phyloP scores from a whole-genome alignment of 2,329 filamentous ascomycete genomes.

The Calonectria pteridis region DNA sequence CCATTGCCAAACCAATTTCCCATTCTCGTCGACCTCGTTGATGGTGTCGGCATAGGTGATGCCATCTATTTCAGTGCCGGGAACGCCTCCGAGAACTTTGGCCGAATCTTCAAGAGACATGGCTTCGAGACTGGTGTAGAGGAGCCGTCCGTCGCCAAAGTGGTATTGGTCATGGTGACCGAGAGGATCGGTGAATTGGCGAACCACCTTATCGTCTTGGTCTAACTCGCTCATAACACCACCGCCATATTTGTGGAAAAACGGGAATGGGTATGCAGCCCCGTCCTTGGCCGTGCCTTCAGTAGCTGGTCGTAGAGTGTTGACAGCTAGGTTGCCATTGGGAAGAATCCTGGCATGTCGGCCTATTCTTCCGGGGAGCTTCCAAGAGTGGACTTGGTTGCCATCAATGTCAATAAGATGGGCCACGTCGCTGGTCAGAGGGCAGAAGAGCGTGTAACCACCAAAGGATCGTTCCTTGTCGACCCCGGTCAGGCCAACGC shows the following conservation, averaged over 20 bases:
- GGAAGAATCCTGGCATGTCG: conserved; percentile 44
- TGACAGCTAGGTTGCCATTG: conserved; percentile 48
- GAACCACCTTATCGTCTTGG: conserved; percentile 38
- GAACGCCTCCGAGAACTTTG: conserved; percentile 45
- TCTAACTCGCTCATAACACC: conserved; percentile 48
- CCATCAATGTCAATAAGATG: conserved; percentile 46
- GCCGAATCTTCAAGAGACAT: conserved; percentile 42
- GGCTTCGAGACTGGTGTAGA: conserved; percentile 46
- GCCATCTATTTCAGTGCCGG: conserved; percentile 40
- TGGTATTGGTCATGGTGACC: conserved; percentile 48
- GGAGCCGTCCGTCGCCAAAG: conserved; percentile 42
- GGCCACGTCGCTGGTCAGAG: conserved; percentile 43
- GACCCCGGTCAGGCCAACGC: conserved; percentile 45
- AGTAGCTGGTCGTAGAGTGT: conserved; percentile 38
- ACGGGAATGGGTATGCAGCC: conserved; percentile 42
- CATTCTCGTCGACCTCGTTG: conserved; percentile 43
- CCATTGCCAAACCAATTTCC: conserved; percentile 45
- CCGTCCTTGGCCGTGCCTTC: conserved; percentile 36
- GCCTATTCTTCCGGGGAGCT: conserved; percentile 45
- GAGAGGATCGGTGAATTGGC: conserved; percentile 44
- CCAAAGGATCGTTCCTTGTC: conserved; percentile 43
- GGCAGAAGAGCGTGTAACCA: conserved; percentile 47
- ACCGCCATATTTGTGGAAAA: conserved; percentile 48
- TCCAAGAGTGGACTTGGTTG: conserved; percentile 46
- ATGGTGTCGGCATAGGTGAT: conserved; percentile 48